These are phyloP conservation scores for Ustilago vetiveriae DNA, from an alignment of 1,284 basidiomycete species.

Conservation along the genomic window DNA sequence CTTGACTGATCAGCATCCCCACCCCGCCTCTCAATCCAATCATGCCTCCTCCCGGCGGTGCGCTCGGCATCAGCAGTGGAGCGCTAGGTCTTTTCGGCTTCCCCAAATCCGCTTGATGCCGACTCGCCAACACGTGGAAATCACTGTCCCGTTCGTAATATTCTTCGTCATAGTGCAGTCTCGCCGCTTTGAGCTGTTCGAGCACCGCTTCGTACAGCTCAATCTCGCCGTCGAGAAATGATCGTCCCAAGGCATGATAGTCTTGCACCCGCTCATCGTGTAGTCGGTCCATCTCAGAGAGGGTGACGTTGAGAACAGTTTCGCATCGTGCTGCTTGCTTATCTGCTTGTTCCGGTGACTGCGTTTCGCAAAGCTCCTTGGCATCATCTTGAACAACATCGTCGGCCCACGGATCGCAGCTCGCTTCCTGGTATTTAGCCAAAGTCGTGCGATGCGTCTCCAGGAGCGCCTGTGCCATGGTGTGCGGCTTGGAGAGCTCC, in stretches of 20 bases:
- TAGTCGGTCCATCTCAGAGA: conserved; percentile 80
- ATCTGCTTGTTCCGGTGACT: conserved; percentile 23
- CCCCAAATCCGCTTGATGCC: conserved; percentile 28
- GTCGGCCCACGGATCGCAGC: conserved; percentile 17
- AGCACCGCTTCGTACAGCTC: conserved; percentile 47
- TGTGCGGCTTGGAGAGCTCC: conserved; percentile 76
- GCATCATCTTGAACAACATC: conserved; percentile 2
- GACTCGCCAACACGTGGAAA: conserved; percentile 18
- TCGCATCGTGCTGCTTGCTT: conserved; percentile 79
- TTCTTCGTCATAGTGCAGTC: conserved; percentile 35
- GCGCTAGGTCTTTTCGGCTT: conserved; percentile 14
- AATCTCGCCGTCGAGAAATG: conserved; percentile 51
- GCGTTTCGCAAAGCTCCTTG: not conserved
- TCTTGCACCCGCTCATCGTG: conserved; percentile 57
- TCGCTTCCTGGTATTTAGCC: conserved; percentile 68
- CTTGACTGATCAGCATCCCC: conserved; percentile 15
- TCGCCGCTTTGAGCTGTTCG: conserved; percentile 29
- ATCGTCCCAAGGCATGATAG: conserved; percentile 41
- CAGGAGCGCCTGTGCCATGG: conserved; percentile 77
- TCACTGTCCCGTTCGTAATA: conserved; percentile 33
- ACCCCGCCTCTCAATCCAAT: conserved; percentile 17
- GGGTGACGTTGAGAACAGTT: conserved; percentile 84
- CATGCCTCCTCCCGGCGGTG: conserved; percentile 4
- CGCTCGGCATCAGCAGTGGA: conserved; percentile 37
- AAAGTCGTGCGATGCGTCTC: conserved; percentile 73